Conservation (phyloP, 2,329 filamentous ascomycete species). For the Aspergillus pseudoterreus region DNA sequence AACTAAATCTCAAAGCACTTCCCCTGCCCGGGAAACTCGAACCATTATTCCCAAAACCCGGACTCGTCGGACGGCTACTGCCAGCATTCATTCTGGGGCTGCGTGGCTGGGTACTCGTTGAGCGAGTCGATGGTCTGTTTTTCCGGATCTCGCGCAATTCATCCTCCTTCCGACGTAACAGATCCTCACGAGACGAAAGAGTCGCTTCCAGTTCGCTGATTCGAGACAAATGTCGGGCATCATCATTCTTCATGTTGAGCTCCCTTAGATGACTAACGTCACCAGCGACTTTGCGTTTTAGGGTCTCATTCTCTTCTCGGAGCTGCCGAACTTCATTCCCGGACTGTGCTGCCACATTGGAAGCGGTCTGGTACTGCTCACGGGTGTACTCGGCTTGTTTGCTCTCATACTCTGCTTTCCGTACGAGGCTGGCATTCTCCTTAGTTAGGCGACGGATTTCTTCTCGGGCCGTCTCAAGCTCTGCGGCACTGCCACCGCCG, state of each 20-base stretch:
- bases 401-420: conserved; percentile 38
- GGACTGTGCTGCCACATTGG: conserved; percentile 41
- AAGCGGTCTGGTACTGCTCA: conserved; percentile 46
- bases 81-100: conserved; percentile 36
- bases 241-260: conserved; percentile 32
- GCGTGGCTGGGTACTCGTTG: conserved; percentile 41
- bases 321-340: conserved; percentile 36
- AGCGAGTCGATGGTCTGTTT: conserved; percentile 40
- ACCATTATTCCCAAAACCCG: conserved; percentile 33
- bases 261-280: conserved; percentile 38
- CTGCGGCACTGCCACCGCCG: conserved; percentile 37
- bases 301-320: conserved; percentile 32
- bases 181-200: conserved; percentile 33
- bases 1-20: conserved; percentile 38
- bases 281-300: conserved; percentile 35
- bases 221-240: conserved; percentile 32
- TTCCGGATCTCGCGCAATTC: conserved; percentile 44
- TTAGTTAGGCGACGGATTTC: conserved; percentile 36
- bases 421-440: conserved; percentile 33
- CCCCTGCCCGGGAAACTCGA: conserved; percentile 28
- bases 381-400: conserved; percentile 46
- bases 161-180: conserved; percentile 42
- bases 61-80: conserved; percentile 39
- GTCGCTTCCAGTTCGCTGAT: conserved; percentile 37
- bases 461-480: conserved; percentile 39